Conservation (phyloP, 257 asterid species). For the Cinchona pubescens region DNA sequence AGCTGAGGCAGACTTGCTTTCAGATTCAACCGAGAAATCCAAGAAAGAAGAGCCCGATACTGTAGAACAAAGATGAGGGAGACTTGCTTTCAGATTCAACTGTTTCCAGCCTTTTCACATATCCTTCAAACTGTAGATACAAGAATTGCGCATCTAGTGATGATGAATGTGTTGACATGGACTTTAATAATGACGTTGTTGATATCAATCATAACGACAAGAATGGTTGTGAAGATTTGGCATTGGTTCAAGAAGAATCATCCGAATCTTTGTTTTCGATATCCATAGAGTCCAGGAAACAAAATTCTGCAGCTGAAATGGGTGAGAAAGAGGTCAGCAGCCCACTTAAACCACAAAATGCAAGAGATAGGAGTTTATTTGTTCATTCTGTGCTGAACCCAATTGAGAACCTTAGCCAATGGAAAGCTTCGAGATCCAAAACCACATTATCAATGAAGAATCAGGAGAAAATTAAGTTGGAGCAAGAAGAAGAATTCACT, state of each 20-base stretch:
- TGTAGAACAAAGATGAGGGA: not conserved
- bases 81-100: constrained; percentile 19
- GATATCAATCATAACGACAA: constrained; percentile 7
- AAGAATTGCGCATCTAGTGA: constrained; percentile 15
- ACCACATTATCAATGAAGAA: not conserved
- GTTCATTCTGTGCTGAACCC: constrained; percentile 26
- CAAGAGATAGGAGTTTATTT: constrained; percentile 7
- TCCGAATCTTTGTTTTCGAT: constrained; percentile 33
- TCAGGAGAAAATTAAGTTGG: constrained; percentile 40
- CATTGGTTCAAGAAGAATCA: constrained; percentile 20
- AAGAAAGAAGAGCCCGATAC: too few relatives aligned
- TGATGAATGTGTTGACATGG: constrained; percentile 20
- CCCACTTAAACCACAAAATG: constrained; percentile 15
- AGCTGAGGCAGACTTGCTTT: not conserved
- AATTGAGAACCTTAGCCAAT: constrained; percentile 17
- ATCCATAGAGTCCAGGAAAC: constrained; percentile 26
- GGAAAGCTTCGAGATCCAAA: constrained; percentile 16
- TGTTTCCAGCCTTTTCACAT: constrained; percentile 20
- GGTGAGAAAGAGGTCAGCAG: constrained; percentile 33
- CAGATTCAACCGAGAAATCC: constrained; percentile 18
- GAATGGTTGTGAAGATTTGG: not conserved
- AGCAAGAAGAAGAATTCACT: not conserved
- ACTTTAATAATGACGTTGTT: not conserved
- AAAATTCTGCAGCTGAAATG: constrained; percentile 11
- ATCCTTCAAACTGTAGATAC: constrained; percentile 10